phyloP scores from a whole-genome alignment of 495 filamentous ascomycete species.

The Margaritispora aquatica region DNA sequence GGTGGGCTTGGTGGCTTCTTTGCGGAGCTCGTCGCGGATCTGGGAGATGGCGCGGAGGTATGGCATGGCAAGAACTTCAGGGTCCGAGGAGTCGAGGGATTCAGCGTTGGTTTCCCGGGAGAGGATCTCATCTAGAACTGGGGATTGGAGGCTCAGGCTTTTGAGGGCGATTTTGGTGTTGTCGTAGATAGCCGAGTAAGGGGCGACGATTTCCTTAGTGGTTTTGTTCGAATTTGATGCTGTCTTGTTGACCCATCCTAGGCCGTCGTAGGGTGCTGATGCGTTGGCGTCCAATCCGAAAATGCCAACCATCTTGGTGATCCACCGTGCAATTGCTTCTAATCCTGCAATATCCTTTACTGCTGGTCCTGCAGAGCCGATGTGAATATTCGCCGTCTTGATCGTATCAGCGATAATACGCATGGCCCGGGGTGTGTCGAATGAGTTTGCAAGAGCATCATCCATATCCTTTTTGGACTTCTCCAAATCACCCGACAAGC shows the following conservation, averaged over 20 bases:
- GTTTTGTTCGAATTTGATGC: conserved; percentile 41
- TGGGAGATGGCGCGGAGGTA: conserved; percentile 58
- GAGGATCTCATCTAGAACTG: conserved; percentile 24
- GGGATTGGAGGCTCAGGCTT: conserved; percentile 26
- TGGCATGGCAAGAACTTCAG: conserved; percentile 50
- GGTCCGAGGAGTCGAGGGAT: conserved; percentile 31
- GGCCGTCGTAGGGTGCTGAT: conserved; percentile 46
- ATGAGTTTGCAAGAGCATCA: conserved; percentile 73
- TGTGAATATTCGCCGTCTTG: conserved; percentile 66
- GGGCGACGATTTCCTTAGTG: conserved; percentile 37
- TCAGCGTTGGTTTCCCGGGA: conserved; percentile 30
- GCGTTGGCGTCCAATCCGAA: conserved; percentile 77
- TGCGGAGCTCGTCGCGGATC: conserved; percentile 62
- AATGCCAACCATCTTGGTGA: conserved; percentile 76
- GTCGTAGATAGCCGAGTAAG: conserved; percentile 34
- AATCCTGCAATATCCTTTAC: conserved; percentile 45
- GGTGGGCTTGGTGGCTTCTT: conserved; percentile 51
- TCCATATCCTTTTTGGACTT: conserved; percentile 59
- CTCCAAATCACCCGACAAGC: conserved; percentile 42
- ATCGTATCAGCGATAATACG: conserved; percentile 67
- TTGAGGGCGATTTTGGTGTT: conserved; percentile 33
- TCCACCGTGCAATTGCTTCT: conserved; percentile 63
- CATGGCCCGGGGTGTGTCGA: conserved; percentile 80
- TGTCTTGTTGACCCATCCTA: conserved; percentile 79
- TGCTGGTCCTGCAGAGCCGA: conserved; percentile 42